phyloP scores from a whole-genome alignment of 305 asterid genomes.

The Fraxinus baroniana region DNA sequence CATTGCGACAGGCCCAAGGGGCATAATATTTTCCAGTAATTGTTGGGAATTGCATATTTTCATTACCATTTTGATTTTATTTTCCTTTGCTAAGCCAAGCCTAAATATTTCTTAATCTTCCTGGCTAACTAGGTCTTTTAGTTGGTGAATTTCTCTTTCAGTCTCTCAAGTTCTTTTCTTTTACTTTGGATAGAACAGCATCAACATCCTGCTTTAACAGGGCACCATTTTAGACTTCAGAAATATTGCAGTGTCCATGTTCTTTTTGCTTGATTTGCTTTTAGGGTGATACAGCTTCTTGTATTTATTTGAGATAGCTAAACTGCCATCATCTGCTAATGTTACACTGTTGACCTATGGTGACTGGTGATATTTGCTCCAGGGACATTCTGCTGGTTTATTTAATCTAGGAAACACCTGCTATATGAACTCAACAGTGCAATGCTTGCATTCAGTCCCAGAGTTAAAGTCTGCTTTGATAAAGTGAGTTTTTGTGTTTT shows the following conservation, averaged over 20 bases:
- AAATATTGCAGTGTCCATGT: neutral
- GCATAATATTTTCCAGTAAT: neutral
- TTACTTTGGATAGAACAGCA: neutral
- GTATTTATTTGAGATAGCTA: neutral
- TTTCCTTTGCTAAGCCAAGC: neutral
- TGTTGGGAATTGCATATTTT: neutral
- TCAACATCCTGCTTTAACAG: neutral
- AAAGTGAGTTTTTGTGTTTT: conserved; percentile 50
- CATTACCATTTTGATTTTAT: neutral
- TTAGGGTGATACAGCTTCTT: neutral
- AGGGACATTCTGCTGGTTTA: conserved; percentile 98
- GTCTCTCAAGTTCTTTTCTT: neutral
- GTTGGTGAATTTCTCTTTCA: neutral
- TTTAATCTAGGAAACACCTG: conserved; percentile 93
- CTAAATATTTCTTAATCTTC: neutral
- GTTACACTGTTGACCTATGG: conserved; percentile 17
- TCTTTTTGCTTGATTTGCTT: neutral
- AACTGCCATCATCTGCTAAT: neutral
- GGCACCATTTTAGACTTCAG: neutral
- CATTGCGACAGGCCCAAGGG: neutral
- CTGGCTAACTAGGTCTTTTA: neutral
- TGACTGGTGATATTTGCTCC: conserved; percentile 30
- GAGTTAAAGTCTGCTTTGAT: conserved; percentile 83
- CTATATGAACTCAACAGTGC: conserved; percentile 97
- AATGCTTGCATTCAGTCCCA: conserved; percentile 95